Evolutionary conservation across 2,329 filamentous ascomycete species (phyloP).

Genomic region (Aquanectria penicillioides): DNA sequence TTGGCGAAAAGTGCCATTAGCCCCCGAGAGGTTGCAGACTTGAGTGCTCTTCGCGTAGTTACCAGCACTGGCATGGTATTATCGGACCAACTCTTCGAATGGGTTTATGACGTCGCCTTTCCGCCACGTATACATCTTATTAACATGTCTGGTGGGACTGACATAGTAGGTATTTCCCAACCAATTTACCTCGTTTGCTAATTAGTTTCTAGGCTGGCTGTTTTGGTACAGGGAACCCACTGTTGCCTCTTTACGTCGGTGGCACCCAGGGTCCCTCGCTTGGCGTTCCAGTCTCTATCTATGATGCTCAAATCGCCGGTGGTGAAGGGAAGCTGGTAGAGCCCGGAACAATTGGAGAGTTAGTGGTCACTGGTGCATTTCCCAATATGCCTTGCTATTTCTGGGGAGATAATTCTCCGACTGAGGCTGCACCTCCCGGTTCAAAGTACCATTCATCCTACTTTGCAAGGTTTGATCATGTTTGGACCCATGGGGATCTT

Average conservation of each 20-base stretch:
- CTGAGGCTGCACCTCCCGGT: too few species aligned
- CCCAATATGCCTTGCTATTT: background rate
- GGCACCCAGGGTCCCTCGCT: background rate
- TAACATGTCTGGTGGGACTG: conserved; percentile 2
- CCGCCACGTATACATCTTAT: background rate
- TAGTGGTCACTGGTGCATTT: background rate
- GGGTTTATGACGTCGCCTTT: background rate
- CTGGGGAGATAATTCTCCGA: too few species aligned
- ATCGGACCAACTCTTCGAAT: background rate
- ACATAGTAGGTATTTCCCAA: too few species aligned
- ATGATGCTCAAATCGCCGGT: background rate
- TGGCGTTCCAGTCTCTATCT: background rate
- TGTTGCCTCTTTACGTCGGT: background rate
- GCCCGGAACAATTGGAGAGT: background rate
- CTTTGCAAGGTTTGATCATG: background rate
- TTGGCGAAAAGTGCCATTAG: background rate
- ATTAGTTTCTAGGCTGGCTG: too few species aligned
- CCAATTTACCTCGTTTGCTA: too few species aligned
- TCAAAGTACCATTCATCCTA: background rate
- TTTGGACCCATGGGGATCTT: background rate
- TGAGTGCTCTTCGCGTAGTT: background rate
- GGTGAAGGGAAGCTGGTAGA: background rate
- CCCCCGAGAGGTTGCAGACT: background rate
- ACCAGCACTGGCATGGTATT: conserved; percentile 1
- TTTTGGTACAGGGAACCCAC: background rate